These are phyloP conservation scores for Xylaria palmicola DNA, from an alignment of 495 filamentous ascomycete species.

Conservation along the genomic window DNA sequence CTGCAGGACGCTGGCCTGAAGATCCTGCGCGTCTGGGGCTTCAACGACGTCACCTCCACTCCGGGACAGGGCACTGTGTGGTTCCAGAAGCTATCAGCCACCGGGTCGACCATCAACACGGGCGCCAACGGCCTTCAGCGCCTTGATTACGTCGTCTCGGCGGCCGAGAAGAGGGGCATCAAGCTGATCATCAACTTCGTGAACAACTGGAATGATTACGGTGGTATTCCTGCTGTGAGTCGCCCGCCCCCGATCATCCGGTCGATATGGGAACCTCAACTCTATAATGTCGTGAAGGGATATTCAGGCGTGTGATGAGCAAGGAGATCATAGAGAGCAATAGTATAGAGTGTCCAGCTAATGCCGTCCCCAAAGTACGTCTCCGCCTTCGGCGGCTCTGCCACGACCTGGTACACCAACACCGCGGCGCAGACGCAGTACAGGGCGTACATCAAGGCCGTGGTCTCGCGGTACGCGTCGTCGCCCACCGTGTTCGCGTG, in stretches of 20 bases:
- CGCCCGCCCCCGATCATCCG: neutral
- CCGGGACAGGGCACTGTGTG: constrained; percentile 53
- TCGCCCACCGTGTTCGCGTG: constrained; percentile 53
- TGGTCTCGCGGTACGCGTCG: constrained; percentile 50
- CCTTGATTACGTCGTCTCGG: constrained; percentile 65
- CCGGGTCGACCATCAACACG: constrained; percentile 62
- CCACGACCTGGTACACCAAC: constrained; percentile 33
- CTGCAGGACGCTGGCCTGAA: constrained; percentile 56
- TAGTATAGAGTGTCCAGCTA: neutral
- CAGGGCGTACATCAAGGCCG: constrained; percentile 50
- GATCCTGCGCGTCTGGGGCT: constrained; percentile 71
- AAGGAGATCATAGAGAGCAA: neutral
- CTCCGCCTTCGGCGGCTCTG: constrained; percentile 51
- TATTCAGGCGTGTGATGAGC: neutral
- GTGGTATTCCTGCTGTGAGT: constrained; percentile 37
- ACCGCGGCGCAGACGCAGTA: constrained; percentile 34
- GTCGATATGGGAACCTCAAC: neutral
- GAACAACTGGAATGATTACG: constrained; percentile 57
- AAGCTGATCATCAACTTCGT: constrained; percentile 58
- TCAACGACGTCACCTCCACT: constrained; percentile 54
- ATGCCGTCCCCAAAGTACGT: constrained; percentile 47
- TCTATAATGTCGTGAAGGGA: neutral
- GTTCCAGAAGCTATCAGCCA: constrained; percentile 57
- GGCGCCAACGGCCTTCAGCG: constrained; percentile 64
- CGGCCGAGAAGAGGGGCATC: constrained; percentile 55